These are phyloP conservation scores for Cryptococcus deneoformans DNA, from an alignment of 1,284 basidiomycete genomes.

Conservation along the genomic window DNA sequence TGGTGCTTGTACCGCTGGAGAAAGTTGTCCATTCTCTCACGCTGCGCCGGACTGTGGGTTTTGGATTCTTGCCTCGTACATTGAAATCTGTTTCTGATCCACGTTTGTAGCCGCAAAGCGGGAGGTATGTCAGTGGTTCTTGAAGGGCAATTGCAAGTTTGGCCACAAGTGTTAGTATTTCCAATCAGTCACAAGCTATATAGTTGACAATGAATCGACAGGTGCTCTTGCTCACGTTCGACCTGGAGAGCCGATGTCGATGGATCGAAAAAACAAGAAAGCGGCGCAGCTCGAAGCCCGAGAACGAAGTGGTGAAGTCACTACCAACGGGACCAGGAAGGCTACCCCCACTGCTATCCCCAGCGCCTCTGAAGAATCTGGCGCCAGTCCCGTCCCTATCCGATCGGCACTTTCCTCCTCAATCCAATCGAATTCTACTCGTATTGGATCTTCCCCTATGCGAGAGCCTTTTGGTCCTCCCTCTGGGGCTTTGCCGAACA, in stretches of 20 bases:
- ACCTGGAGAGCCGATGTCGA: constrained; percentile 87
- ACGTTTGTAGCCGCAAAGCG: constrained; percentile 62
- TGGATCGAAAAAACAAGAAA: constrained; percentile 95
- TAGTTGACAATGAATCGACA: constrained; percentile 16
- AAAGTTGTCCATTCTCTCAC: constrained; percentile 96
- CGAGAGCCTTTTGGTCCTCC: constrained; percentile 46
- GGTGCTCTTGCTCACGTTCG: constrained; percentile 84
- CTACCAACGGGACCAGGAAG: constrained; percentile 5
- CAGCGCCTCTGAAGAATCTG: constrained; percentile 10
- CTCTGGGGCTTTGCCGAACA: constrained; percentile 30
- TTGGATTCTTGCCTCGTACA: constrained; percentile 1
- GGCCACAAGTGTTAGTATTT: constrained; percentile 77
- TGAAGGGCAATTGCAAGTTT: constrained; percentile 88
- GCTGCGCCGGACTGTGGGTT: constrained; percentile 33
- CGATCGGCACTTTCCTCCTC: constrained; percentile 38
- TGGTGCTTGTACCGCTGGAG: constrained; percentile 87
- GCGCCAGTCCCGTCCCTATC: constrained; percentile 41
- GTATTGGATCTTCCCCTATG: constrained; percentile 36
- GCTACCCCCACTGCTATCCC: constrained; percentile 3
- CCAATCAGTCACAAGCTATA: neutral
- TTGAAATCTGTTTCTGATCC: constrained; percentile 21
- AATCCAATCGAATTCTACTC: constrained; percentile 29
- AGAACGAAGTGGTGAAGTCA: constrained; percentile 9
- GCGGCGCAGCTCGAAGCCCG: constrained; percentile 71
- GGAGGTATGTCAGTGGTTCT: constrained; percentile 89